Evolutionary conservation across 495 filamentous ascomycete genomes (phyloP).

Genomic region (Elaphomyces granulatus): DNA sequence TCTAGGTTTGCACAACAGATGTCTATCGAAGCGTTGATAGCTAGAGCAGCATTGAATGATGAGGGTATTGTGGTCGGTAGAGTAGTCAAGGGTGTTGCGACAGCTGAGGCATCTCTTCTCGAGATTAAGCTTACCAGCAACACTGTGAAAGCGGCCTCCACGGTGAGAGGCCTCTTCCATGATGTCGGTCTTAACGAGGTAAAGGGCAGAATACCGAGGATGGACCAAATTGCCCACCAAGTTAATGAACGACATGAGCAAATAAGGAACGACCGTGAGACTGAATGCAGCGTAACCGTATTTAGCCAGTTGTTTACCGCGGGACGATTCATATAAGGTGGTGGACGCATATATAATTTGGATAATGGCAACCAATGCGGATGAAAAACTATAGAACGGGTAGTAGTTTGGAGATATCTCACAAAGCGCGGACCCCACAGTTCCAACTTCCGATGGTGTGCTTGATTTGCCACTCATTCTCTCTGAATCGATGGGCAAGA

Average conservation of each 20-base stretch:
- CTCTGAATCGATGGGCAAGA: no score
- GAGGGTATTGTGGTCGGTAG: no score
- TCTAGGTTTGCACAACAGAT: no score
- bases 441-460: no score
- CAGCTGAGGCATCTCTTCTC: no score
- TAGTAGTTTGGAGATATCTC: no score
- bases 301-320: conserved; percentile 22
- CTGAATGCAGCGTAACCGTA: conserved; percentile 33
- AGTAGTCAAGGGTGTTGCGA: no score
- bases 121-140: conserved; percentile 18
- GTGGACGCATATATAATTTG: conserved; percentile 24
- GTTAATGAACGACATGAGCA: conserved; percentile 54
- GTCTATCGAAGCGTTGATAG: no score
- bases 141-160: conserved; percentile 20
- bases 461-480: conserved; percentile 9
- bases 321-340: conserved; percentile 22
- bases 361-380: conserved; percentile 22
- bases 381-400: conserved; percentile 15
- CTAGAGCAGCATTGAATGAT: no score
- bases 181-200: conserved; percentile 24
- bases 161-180: conserved; percentile 30
- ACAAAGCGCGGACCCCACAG: no score
- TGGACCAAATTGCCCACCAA: conserved; percentile 28
- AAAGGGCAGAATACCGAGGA: conserved; percentile 26
- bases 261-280: conserved; percentile 39